phyloP scores from a whole-genome alignment of 176 grass and related monocot species.

The Raddia distichophylla region DNA sequence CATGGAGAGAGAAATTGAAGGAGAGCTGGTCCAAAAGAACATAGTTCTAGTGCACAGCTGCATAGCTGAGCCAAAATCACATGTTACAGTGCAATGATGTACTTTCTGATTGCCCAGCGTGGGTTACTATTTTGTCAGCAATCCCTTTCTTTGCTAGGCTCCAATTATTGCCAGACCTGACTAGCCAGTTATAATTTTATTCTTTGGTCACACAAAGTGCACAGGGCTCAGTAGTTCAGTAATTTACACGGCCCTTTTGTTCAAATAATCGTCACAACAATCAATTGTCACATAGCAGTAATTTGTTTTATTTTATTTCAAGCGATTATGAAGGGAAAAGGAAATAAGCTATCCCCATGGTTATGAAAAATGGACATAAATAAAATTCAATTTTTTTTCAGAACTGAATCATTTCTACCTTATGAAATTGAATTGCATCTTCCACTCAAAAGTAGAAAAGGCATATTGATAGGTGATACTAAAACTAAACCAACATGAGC shows the following conservation, averaged over 20 bases:
- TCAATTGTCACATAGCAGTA: neutral
- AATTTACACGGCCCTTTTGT: neutral
- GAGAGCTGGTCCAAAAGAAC: constrained; percentile 11
- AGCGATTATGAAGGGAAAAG: neutral
- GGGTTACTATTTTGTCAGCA: constrained; percentile 24
- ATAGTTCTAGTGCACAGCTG: constrained; percentile 16
- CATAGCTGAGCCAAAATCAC: constrained; percentile 9
- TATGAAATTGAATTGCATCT: constrained; percentile 1
- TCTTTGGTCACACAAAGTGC: neutral
- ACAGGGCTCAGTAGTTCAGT: neutral
- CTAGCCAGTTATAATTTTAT: constrained; percentile 13
- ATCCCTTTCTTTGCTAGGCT: constrained; percentile 28
- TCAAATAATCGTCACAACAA: constrained; percentile 4
- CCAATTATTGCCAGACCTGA: constrained; percentile 20
- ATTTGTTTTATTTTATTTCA: neutral
- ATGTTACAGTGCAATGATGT: constrained; percentile 31
- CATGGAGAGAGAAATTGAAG: constrained; percentile 12
- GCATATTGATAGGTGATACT: neutral
- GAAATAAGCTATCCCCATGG: neutral
- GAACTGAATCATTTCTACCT: constrained; percentile 12
- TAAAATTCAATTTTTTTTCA: constrained; percentile 20
- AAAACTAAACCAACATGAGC: neutral
- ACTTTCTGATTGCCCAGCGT: constrained; percentile 31
- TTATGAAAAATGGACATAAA: constrained; percentile 20
- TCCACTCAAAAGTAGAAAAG: neutral